phyloP scores from a whole-genome alignment of 2,329 filamentous ascomycete species.

The Neopestalotiopsis sp. region DNA sequence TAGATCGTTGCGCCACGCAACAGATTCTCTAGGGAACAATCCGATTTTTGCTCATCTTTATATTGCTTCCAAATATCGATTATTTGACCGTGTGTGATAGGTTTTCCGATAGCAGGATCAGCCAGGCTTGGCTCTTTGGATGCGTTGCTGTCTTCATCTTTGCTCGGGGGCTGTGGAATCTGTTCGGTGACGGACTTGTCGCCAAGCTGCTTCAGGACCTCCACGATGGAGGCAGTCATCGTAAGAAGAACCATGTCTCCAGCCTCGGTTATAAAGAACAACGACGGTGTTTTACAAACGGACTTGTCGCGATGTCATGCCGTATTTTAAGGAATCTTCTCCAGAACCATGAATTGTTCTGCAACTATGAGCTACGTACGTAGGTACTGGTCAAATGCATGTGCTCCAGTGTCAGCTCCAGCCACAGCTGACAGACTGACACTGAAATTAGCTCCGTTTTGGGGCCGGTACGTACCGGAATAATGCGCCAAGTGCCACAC shows the following conservation, averaged over 20 bases:
- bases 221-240: slow-evolving; percentile 73
- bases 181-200: slow-evolving; percentile 18
- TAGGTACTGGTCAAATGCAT: too few relatives aligned
- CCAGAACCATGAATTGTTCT: too few relatives aligned
- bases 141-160: slow-evolving; percentile 22
- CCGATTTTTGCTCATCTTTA: slow-evolving; percentile 37
- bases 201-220: slow-evolving; percentile 56
- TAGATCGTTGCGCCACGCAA: slow-evolving; percentile 77
- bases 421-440: not conserved
- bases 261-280: not conserved
- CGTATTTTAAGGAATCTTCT: too few relatives aligned
- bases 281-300: too few relatives aligned
- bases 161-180: slow-evolving; percentile 44
- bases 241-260: slow-evolving; percentile 74
- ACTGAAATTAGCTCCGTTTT: not conserved
- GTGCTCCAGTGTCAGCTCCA: too few relatives aligned
- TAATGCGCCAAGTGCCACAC: not conserved
- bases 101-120: slow-evolving; percentile 62
- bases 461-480: too few relatives aligned
- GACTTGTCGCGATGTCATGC: too few relatives aligned
- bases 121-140: slow-evolving; percentile 55
- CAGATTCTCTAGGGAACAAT: slow-evolving; percentile 69
- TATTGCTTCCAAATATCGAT: slow-evolving; percentile 65
- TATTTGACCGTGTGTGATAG: slow-evolving; percentile 75
- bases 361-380: too few relatives aligned